Conservation (phyloP, 2,329 filamentous ascomycete species). For the Samsoniella hepiali region DNA sequence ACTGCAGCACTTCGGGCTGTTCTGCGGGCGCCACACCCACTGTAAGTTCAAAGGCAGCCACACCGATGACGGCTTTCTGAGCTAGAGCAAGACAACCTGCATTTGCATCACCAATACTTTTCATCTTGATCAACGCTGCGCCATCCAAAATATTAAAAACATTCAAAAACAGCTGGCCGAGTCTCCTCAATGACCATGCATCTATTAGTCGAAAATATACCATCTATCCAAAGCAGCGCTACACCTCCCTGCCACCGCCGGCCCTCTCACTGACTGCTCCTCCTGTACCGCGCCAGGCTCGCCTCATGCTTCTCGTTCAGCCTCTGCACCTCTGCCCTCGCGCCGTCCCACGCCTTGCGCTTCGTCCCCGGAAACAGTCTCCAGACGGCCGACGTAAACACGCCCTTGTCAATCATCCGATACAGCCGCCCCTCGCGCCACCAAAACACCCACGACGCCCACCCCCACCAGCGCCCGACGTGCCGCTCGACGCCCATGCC, state of each 20-base stretch:
- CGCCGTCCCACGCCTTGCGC: conserved; percentile 39
- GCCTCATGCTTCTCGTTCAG: conserved; percentile 25
- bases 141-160: too few species aligned
- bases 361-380: conserved; percentile 38
- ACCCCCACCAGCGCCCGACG: conserved; percentile 38
- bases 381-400: conserved; percentile 41
- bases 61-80: too few species aligned
- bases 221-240: not conserved
- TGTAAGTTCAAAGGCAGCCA: too few species aligned
- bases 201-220: not conserved
- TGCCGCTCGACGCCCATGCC: conserved; percentile 39
- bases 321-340: conserved; percentile 34
- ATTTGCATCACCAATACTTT: too few species aligned
- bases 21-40: too few species aligned
- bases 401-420: conserved; percentile 35
- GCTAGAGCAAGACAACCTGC: too few species aligned
- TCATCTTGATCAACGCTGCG: too few species aligned
- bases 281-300: not conserved
- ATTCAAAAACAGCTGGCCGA: too few species aligned
- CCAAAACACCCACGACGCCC: conserved; percentile 40
- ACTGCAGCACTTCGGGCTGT: too few species aligned
- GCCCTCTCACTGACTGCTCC: not conserved
- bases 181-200: not conserved
- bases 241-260: not conserved
- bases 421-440: conserved; percentile 37